A percentile compares a stretch with the other conserved stretches of the same genome.
Conservation (phyloP, 202 grass and related monocot species). For the Panicum virgatum region DNA sequence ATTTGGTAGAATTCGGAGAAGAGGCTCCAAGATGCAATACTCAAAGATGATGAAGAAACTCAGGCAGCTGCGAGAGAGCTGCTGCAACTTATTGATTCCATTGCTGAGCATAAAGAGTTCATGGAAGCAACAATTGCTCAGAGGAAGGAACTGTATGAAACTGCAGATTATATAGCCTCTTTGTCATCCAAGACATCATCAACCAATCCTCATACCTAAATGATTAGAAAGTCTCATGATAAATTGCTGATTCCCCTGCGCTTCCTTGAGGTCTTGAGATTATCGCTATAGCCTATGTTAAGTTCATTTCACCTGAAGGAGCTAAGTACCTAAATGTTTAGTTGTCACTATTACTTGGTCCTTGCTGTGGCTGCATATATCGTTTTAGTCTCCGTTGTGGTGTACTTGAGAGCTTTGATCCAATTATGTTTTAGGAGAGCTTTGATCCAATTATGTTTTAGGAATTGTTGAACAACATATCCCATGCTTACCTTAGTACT, state of each 20-base stretch:
- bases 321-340: background rate
- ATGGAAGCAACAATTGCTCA: conserved; percentile 46
- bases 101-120: conserved; percentile 61
- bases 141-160: conserved; percentile 55
- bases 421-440: too few species aligned
- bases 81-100: conserved; percentile 49
- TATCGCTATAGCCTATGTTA: background rate
- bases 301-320: background rate
- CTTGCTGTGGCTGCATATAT: background rate
- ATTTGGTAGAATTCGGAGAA: conserved; percentile 58
- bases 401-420: background rate
- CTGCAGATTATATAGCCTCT: conserved; percentile 46
- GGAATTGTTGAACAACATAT: background rate
- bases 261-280: background rate
- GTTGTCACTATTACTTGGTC: background rate
- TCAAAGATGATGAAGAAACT: conserved; percentile 46
- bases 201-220: background rate
- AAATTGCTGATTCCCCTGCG: background rate
- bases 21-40: conserved; percentile 37
- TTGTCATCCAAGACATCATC: conserved; percentile 45
- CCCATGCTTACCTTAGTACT: background rate
- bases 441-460: too few species aligned
- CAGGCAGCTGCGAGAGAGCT: conserved; percentile 51
- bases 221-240: background rate
- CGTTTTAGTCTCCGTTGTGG: background rate